Evolutionary conservation across 805 yeast species (phyloP).

Genomic region (Martiniozyma abietophila): DNA sequence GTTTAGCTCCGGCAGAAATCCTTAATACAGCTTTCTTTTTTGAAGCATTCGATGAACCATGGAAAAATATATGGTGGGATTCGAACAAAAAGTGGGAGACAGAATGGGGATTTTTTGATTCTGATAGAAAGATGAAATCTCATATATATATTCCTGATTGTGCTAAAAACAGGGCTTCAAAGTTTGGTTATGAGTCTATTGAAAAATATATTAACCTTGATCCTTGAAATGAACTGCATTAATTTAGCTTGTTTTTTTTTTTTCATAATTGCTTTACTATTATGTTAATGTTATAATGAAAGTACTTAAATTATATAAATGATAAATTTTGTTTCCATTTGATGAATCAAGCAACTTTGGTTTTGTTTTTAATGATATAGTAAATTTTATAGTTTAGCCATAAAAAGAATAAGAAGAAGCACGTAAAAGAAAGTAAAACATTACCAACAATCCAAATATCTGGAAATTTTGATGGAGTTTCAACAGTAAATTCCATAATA

Average conservation of each 20-base stretch:
- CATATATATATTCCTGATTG: constrained; percentile 35
- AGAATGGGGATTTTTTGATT: constrained; percentile 59
- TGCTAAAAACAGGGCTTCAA: constrained; percentile 10
- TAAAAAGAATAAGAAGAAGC: constrained; percentile 68
- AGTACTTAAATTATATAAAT: constrained; percentile 5
- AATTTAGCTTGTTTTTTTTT: too few species aligned
- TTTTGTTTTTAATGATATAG: constrained; percentile 12
- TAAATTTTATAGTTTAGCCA: constrained; percentile 62
- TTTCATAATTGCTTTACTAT: too few species aligned
- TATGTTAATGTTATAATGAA: neutral
- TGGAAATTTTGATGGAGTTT: constrained; percentile 58
- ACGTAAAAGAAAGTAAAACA: constrained; percentile 61
- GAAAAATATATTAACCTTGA: neutral
- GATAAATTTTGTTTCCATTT: constrained; percentile 1
- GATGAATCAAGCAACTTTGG: constrained; percentile 13
- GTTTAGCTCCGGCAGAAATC: constrained; percentile 30
- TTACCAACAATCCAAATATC: constrained; percentile 83
- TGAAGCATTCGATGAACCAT: constrained; percentile 68
- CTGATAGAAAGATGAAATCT: constrained; percentile 37
- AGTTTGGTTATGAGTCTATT: neutral
- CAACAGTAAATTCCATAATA: constrained; percentile 37
- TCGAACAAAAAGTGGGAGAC: constrained; percentile 51
- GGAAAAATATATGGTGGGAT: constrained; percentile 49
- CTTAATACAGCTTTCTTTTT: constrained; percentile 46
- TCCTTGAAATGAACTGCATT: too few species aligned